Evolutionary conservation across 768 basidiomycete species (phyloP).

Genomic region (Russula virescens): DNA sequence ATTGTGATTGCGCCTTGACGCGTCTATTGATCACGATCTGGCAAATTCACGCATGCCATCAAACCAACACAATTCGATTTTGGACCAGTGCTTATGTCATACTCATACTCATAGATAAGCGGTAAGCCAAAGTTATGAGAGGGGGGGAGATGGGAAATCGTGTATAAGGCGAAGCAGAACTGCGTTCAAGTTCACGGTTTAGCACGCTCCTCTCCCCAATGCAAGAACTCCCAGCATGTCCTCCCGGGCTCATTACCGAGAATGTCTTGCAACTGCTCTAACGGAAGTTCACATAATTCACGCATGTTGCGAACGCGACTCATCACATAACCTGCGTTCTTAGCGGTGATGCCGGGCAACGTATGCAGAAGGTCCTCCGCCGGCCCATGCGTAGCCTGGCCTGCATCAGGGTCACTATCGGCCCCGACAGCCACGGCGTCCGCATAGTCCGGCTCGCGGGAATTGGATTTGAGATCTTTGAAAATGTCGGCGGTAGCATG

Average conservation of each 20-base stretch:
- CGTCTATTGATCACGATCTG: background rate
- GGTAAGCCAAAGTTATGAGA: too few species aligned
- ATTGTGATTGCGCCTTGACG: conserved; percentile 7
- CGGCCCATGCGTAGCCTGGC: conserved; percentile 62
- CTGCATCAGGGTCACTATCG: conserved; percentile 63
- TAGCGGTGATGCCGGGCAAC: conserved; percentile 78
- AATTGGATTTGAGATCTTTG: conserved; percentile 78
- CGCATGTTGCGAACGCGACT: conserved; percentile 70
- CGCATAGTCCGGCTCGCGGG: conserved; percentile 71
- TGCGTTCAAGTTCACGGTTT: too few species aligned
- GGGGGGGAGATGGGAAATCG: too few species aligned
- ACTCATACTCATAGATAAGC: too few species aligned
- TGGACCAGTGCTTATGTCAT: conserved; percentile 1
- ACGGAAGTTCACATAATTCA: conserved; percentile 61
- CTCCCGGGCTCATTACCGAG: conserved; percentile 80
- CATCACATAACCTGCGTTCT: conserved; percentile 84
- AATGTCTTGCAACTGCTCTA: conserved; percentile 61
- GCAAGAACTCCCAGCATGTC: conserved; percentile 76
- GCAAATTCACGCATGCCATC: too few species aligned
- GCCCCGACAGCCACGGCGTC: conserved; percentile 78
- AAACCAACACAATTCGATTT: too few species aligned
- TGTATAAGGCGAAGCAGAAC: too few species aligned
- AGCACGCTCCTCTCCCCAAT: conserved; percentile 43
- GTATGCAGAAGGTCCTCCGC: conserved; percentile 79
- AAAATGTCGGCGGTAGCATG: conserved; percentile 91